Conservation (phyloP, 106 monocot species). For the Chionographis japonica region DNA sequence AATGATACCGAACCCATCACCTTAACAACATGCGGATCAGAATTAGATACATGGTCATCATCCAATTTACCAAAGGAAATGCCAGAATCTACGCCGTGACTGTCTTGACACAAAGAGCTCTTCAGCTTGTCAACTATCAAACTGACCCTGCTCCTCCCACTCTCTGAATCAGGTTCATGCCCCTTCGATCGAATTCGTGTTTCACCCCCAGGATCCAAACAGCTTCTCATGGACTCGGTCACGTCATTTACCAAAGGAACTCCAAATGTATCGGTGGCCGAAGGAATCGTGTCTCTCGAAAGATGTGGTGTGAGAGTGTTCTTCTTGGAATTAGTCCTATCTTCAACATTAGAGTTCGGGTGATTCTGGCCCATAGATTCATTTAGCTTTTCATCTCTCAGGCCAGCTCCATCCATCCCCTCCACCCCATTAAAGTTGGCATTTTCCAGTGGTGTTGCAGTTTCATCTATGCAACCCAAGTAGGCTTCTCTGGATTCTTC, state of each 20-base stretch:
- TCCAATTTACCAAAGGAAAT: neutral
- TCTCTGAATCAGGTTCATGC: neutral
- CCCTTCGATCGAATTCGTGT: neutral
- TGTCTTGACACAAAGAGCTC: slow-evolving; percentile 18
- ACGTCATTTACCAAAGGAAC: neutral
- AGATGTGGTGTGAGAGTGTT: neutral
- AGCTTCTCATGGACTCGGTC: neutral
- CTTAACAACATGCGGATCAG: slow-evolving; percentile 6
- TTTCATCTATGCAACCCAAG: too few relatives aligned
- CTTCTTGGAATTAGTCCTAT: neutral
- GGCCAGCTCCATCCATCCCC: too few relatives aligned
- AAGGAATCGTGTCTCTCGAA: neutral
- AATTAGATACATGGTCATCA: slow-evolving; percentile 1
- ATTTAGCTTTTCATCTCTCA: slow-evolving; percentile 1
- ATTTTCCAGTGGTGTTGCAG: too few relatives aligned
- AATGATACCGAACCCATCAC: slow-evolving; percentile 19
- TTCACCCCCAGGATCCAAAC: neutral
- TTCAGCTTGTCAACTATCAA: slow-evolving; percentile 32
- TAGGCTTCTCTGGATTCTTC: too few relatives aligned
- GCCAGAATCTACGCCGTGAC: neutral
- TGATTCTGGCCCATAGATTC: neutral
- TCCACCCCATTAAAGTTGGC: too few relatives aligned
- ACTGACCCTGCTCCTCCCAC: slow-evolving; percentile 12
- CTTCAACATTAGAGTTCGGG: neutral
- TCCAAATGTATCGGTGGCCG: neutral